phyloP scores from a whole-genome alignment of 225 moss, liverwort and hornwort species.

The Neckera pumila region DNA sequence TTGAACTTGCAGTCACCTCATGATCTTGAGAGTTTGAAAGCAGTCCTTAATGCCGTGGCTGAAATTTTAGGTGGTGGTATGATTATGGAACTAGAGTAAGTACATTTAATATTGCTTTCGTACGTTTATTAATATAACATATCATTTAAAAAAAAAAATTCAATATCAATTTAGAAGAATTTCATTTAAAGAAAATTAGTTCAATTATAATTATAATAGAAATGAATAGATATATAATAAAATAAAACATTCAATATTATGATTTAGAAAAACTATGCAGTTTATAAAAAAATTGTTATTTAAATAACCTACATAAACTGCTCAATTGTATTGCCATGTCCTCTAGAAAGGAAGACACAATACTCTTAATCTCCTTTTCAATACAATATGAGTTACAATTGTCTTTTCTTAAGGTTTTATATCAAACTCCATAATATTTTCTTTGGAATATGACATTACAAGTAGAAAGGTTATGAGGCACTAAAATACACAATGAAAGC shows the following conservation, averaged over 20 bases:
- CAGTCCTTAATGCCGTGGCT: constrained; percentile 50
- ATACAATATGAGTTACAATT: too few species aligned
- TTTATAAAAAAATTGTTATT: not conserved
- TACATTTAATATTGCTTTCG: not conserved
- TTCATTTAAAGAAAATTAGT: not conserved
- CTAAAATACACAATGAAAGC: not conserved
- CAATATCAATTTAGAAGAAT: not conserved
- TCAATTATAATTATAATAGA: not conserved
- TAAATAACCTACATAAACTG: too few species aligned
- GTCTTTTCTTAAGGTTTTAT: not conserved
- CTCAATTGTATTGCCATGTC: not conserved
- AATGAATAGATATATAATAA: too few species aligned
- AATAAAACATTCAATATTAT: not conserved
- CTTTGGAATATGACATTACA: not conserved
- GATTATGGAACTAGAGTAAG: constrained; percentile 90
- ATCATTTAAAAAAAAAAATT: too few species aligned
- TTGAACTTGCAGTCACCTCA: constrained; percentile 34
- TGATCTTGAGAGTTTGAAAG: constrained; percentile 60
- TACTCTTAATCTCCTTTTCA: too few species aligned
- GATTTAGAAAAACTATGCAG: not conserved
- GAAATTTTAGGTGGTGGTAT: constrained; percentile 58
- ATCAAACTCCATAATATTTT: not conserved
- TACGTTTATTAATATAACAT: too few species aligned
- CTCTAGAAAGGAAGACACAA: fast-evolving
- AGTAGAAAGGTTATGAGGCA: not conserved